These are phyloP conservation scores for Oenanthe sinensis DNA, from an alignment of 129 eudicot species.

Conservation along the genomic window DNA sequence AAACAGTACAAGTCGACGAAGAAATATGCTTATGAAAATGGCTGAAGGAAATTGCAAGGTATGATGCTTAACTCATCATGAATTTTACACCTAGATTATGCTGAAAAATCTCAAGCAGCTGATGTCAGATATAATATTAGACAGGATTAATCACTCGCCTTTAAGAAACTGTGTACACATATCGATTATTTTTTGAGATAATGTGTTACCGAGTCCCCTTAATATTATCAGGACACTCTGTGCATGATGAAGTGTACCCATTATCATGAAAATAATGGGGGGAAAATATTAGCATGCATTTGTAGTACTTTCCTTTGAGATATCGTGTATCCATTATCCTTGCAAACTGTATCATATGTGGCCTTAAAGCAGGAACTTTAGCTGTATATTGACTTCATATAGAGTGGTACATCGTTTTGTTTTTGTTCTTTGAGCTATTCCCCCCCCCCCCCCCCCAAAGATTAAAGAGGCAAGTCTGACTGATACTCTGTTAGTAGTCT, in stretches of 20 bases:
- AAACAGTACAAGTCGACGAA: constrained; percentile 71
- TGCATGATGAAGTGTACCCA: neutral
- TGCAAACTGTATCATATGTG: neutral
- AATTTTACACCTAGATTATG: neutral
- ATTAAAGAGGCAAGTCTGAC: neutral
- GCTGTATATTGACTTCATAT: neutral
- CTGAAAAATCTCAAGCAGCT: neutral
- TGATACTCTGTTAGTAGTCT: neutral
- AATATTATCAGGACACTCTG: neutral
- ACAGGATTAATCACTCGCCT: neutral
- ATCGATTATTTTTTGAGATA: neutral
- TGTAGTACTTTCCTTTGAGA: neutral
- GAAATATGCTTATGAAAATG: constrained; percentile 98
- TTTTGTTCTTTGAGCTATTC: neutral
- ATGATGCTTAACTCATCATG: constrained; percentile 6
- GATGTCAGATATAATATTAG: neutral
- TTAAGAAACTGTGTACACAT: neutral
- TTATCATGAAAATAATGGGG: neutral
- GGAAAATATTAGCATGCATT: neutral
- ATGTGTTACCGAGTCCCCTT: neutral
- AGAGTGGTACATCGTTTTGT: neutral
- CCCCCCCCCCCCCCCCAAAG: neutral
- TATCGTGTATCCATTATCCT: neutral
- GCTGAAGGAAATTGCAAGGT: constrained; percentile 99
- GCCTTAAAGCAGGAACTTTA: neutral